Evolutionary conservation across 345 rosid species (phyloP), one percentile per base, ranked within the genome.

Genomic region (Pistacia integerrima): DNA sequence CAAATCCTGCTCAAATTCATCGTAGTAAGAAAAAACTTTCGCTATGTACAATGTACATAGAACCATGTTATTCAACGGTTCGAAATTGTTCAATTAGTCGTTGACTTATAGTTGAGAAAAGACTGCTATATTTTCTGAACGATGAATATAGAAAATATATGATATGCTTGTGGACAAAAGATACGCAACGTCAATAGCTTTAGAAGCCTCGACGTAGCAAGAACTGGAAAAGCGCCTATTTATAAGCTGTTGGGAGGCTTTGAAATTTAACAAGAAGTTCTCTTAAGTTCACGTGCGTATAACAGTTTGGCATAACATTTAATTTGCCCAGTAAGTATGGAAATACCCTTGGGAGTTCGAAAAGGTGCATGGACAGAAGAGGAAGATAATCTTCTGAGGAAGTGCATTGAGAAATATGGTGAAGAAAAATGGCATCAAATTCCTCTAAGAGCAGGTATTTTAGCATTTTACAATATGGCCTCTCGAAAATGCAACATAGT

Each of bases 351-450:
- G 1, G 79, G 81, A 12, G 51, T 87, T 38, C 83, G 84, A 55
- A 89, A 84, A 83, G 93, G 91, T 38, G 74, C 85, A 41, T 87
- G 93, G 87, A 83, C 85, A 13, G 70, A 72, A 60, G 88, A 83
- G 72, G 93, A 87, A 86, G 93, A 87, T 48, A 57, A 35, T 62
- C 89, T 84, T 28, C 79, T 89, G 17, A 80, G 79, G 67, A 72
- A 75, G 8, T 83, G 90, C 76, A 58, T 84, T 62, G 80, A 68
- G 18, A 56, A 35, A n/a, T 74, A 78, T 72, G 91, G 90, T 6
- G 91, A 87, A 81, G 87, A 84, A 52, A 74, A 74, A 72, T 87
- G 91, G 91, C 85, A 82, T 28, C 87, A 67, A 69, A 81, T 86
- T 72, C 88, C 89, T 30, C 12, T 17, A 5, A 79, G 80, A 76